phyloP scores from a whole-genome alignment of 1,284 basidiomycete species.

The Tranzscheliella williamsii region DNA sequence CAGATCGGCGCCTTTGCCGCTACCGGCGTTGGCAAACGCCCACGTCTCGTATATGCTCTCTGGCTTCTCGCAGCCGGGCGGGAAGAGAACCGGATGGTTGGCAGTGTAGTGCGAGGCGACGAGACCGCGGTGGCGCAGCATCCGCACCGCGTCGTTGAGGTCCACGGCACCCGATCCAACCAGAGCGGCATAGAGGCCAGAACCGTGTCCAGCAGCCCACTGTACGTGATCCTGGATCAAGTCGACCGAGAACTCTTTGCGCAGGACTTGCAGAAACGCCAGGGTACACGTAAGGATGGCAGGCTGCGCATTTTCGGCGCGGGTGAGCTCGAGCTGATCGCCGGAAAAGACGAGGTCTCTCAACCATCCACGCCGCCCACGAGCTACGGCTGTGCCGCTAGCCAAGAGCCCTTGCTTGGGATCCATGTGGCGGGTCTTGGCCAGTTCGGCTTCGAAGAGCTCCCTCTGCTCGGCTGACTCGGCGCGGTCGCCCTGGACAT shows the following conservation, averaged over 20 bases:
- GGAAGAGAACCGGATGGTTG: conserved; percentile 52
- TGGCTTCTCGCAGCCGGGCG: conserved; percentile 49
- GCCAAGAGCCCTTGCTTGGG: conserved; percentile 25
- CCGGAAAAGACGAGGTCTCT: conserved; percentile 52
- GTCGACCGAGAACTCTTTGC: conserved; percentile 53
- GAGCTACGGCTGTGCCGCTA: conserved; percentile 28
- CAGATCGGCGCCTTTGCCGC: conserved; percentile 49
- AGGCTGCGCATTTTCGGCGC: conserved; percentile 56
- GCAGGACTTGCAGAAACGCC: conserved; percentile 53
- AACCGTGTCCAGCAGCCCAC: conserved; percentile 54
- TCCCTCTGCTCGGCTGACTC: conserved; percentile 25
- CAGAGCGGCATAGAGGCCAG: conserved; percentile 55
- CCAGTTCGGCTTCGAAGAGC: conserved; percentile 50
- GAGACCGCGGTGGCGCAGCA: conserved; percentile 54
- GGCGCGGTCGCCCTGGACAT: conserved; percentile 19
- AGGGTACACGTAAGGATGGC: conserved; percentile 54
- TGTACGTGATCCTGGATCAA: conserved; percentile 50
- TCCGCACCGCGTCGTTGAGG: conserved; percentile 48
- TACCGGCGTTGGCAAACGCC: conserved; percentile 58
- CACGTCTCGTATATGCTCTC: conserved; percentile 58
- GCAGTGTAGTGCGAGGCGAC: conserved; percentile 39
- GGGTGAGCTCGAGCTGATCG: conserved; percentile 56
- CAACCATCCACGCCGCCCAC: conserved; percentile 44
- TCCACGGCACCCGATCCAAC: conserved; percentile 46
- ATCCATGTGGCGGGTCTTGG: conserved; percentile 36